Base-by-base conservation (phyloP, 768 basidiomycete genomes). In the Podaxis pistillaris region DNA sequence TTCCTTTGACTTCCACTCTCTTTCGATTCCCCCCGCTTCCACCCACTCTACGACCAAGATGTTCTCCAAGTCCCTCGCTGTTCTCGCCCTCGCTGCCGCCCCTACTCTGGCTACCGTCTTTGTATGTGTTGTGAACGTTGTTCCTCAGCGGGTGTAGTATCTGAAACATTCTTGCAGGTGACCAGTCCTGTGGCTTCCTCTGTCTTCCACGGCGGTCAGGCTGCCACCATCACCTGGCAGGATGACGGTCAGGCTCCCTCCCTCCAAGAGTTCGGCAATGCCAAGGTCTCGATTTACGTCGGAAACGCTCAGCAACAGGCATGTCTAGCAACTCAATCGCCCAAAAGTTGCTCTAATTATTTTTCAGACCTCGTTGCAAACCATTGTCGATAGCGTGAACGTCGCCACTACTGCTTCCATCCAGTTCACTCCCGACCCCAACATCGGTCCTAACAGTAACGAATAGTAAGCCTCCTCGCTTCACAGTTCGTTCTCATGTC, bases 281-380 rank as follows among this genome's bases (percentile, higher is more conserved):
- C 81, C 9, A 76, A 71, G 49, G 75, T 91, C 44, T 82, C 79
- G 38, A 81, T 93, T 73, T 91, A 85, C 66, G 81, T 74, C 57
- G 91, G 91, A 47, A 90, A 83, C 69, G 74, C 79, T 33, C 72
- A 69, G 11, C 76, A 84, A 66, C 90, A 92, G 83, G 90, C 89
- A 50, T 40, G 44, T 19, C 28, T 49, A 4, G 11, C 28, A 19
- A 9, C 24, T 33, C 0, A 19, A 7, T 47, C n/a, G 15, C 57
- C 6, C 17, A 53, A n/a, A 8, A 8, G 9, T 50, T 0, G n/a
- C 62, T 8, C 19, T 24, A n/a, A 37, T 30, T 62, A 33, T 51
- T 53, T 19, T 36, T 19, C 60, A 79, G 90, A 88, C 87, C 3
- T 67, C 67, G 5, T 75, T 93, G 37, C 89, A 90, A 72, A 58